Conservation (phyloP, 1,139 yeast species). For the Meyerozyma smithsonii region DNA sequence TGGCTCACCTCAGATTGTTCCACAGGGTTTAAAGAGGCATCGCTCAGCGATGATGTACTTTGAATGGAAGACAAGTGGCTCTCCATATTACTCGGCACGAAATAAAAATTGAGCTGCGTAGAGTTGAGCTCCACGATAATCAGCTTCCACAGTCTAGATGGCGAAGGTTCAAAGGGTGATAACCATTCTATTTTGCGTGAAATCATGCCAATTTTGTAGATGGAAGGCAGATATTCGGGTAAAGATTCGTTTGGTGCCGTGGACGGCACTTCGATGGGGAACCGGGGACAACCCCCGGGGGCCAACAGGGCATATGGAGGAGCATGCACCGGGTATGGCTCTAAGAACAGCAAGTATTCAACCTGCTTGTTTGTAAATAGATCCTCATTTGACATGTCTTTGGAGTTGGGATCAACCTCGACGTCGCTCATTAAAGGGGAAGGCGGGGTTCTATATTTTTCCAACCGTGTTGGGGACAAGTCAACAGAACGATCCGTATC, state of each 20-base stretch:
- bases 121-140: slow-evolving; percentile 65
- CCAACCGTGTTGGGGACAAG: neutral
- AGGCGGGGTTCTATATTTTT: neutral
- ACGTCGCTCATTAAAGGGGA: neutral
- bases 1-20: slow-evolving; percentile 11
- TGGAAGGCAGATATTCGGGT: slow-evolving; percentile 54
- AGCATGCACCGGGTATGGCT: slow-evolving; percentile 47
- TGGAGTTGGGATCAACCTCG: neutral
- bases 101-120: slow-evolving; percentile 66
- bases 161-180: slow-evolving; percentile 61
- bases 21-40: slow-evolving; percentile 13
- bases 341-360: slow-evolving; percentile 30
- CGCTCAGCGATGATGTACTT: slow-evolving; percentile 9
- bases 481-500: neutral
- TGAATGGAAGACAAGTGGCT: slow-evolving; percentile 20
- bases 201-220: slow-evolving; percentile 49
- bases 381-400: neutral
- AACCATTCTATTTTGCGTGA: slow-evolving; percentile 61
- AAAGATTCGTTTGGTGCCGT: slow-evolving; percentile 25
- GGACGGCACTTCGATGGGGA: slow-evolving; percentile 33
- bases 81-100: slow-evolving; percentile 33
- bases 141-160: slow-evolving; percentile 59
- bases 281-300: slow-evolving; percentile 48
- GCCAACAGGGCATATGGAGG: slow-evolving; percentile 43
- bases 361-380: slow-evolving; percentile 3